A percentile compares a stretch with the other conserved stretches of the same genome.
phyloP scores from a whole-genome alignment of 1,139 yeast genomes.

The Zygoascus sp. region DNA sequence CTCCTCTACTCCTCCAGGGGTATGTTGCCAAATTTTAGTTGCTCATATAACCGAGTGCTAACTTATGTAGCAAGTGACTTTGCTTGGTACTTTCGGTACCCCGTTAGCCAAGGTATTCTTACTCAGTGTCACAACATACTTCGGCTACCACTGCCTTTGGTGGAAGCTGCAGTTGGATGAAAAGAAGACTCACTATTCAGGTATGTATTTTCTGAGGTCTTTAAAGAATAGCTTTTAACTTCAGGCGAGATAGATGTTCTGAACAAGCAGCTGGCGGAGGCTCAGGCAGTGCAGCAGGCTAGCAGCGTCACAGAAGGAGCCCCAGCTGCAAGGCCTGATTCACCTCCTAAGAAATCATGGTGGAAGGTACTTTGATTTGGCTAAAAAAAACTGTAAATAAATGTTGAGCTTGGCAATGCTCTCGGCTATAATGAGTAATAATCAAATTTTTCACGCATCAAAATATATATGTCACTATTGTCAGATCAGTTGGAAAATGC shows the following conservation, averaged over 20 bases:
- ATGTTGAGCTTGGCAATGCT: no score
- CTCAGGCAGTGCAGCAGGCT: no score
- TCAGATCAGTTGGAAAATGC: neutral
- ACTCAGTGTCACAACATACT: slow-evolving; percentile 21
- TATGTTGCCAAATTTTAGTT: no score
- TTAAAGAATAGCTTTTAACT: neutral
- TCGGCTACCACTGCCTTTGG: slow-evolving; percentile 24
- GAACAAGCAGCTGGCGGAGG: slow-evolving; percentile 11
- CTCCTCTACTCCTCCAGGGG: slow-evolving; percentile 1
- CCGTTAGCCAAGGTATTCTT: slow-evolving; percentile 24
- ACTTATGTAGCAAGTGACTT: slow-evolving; percentile 8
- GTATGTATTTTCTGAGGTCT: slow-evolving; percentile 11
- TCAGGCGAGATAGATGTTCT: slow-evolving; percentile 9
- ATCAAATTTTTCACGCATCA: no score
- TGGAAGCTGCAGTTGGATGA: slow-evolving; percentile 20
- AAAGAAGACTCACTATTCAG: slow-evolving; percentile 11
- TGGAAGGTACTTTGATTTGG: slow-evolving; percentile 1
- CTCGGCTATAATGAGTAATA: no score
- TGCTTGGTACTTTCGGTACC: slow-evolving; percentile 14
- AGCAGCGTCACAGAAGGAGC: no score
- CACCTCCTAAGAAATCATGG: neutral
- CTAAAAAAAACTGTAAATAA: neutral
- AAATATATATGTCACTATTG: neutral
- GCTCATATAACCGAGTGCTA: neutral
- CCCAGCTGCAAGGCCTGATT: no score